Conservation (phyloP, 768 basidiomycete genomes). For the Lactarius tabidus region DNA sequence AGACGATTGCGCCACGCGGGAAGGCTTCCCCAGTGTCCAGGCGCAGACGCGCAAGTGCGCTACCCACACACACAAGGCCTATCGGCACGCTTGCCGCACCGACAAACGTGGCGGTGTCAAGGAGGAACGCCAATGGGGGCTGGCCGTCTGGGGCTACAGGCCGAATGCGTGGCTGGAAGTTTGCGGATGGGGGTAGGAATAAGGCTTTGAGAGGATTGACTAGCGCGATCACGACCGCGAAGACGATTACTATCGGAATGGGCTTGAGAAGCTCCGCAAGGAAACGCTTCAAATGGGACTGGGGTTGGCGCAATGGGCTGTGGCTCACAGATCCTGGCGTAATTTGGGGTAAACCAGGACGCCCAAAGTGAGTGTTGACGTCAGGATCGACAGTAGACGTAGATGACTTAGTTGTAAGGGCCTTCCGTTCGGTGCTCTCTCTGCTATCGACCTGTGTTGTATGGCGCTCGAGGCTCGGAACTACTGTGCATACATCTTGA, state of each 20-base stretch:
- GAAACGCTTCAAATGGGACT: background rate
- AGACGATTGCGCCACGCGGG: conserved; percentile 49
- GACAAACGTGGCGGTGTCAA: conserved; percentile 55
- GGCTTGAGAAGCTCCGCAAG: conserved; percentile 39
- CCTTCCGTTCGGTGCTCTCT: background rate
- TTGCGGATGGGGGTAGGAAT: conserved; percentile 46
- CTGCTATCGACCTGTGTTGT: background rate
- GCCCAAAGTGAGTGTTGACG: background rate
- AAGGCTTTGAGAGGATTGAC: conserved; percentile 56
- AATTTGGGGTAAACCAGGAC: background rate
- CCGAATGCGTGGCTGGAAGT: conserved; percentile 36
- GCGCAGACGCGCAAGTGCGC: conserved; percentile 54
- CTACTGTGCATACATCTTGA: background rate
- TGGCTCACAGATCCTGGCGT: background rate
- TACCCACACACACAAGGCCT: conserved; percentile 58
- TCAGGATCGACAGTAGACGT: conserved; percentile 10
- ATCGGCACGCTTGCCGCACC: conserved; percentile 62
- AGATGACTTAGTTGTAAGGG: background rate
- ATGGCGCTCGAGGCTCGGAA: background rate
- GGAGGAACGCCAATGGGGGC: conserved; percentile 59
- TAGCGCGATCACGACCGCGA: conserved; percentile 53
- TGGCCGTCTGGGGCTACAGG: conserved; percentile 55
- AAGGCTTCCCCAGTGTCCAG: conserved; percentile 41
- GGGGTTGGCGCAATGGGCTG: background rate
- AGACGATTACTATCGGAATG: conserved; percentile 48